Base-by-base conservation (phyloP, 768 basidiomycete species). In the Pulveroboletus sp. region DNA sequence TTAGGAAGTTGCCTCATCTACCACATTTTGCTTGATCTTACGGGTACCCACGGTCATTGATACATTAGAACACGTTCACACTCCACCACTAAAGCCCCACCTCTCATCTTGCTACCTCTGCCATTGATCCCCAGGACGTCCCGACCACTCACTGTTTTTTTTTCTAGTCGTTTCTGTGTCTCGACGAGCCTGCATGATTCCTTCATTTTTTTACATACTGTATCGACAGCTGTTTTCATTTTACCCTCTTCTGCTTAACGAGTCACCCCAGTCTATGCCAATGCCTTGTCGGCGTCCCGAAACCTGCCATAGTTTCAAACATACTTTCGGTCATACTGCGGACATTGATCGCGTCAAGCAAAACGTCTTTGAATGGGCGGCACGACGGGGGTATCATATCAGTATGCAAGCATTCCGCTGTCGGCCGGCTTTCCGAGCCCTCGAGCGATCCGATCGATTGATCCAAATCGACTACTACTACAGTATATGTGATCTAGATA, bases 21-120 rank as follows among this genome's bases (percentile, higher is more conserved):
- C 45, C 47, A 26, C 41, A 44, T 46, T 50, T 35, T 37, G 27
- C 54, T 39, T 50, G 48, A 44, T 39, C 32, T 23, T 26, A 43
- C 43, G 42, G 20, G 32, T 27, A 50, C 53, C 56, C 35, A 58
- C 27, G 36, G 40, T 19, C 50, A 29, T 26, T 23, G 43, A 68
- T 67, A 65, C 49, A 53, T 50, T 67, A 65, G 53, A 66, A 31
- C 55, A 65, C 49, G 45, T 46, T n/a, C n/a, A n/a, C n/a, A n/a
- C n/a, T n/a, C n/a, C n/a, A n/a, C n/a, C n/a, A n/a, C n/a, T n/a
- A n/a, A n/a, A n/a, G n/a, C n/a, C n/a, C n/a, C n/a, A 62, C 56
- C 50, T 44, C 41, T 29, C 27, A 29, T 59, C 43, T 54, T 53
- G 45, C 49, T 64, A 46, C 51, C 40, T 55, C 45, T 26, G 14